A percentile compares a stretch with the other conserved stretches of the same genome.
Conservation (phyloP, 352 stramenopile species). For the Phytophthora pini region DNA sequence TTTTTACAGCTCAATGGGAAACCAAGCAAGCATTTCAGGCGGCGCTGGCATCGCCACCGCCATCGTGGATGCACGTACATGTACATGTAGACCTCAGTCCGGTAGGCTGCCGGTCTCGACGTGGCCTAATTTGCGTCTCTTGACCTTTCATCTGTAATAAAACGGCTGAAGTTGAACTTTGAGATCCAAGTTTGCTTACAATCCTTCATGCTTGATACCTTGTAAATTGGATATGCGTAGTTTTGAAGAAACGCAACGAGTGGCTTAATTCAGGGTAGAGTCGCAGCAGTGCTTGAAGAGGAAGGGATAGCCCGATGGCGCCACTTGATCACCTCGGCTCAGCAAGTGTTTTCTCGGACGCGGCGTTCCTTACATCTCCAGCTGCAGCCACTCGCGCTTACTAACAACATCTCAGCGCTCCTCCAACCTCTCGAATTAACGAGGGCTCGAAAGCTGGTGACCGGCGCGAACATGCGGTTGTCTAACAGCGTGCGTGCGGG, state of each 20-base stretch:
- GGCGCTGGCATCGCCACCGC: no score
- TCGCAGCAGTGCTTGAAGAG: conserved; percentile 18
- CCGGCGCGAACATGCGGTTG: conserved; percentile 3
- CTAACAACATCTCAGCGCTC: not conserved
- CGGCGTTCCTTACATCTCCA: conserved; percentile 1
- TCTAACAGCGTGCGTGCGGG: conserved; percentile 16
- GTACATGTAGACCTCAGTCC: no score
- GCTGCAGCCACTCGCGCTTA: not conserved
- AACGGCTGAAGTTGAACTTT: conserved; percentile 4
- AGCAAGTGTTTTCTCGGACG: conserved; percentile 7
- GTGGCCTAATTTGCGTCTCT: not conserved
- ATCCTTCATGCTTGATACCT: not conserved
- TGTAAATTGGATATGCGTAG: not conserved
- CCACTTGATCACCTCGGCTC: not conserved
- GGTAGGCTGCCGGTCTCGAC: not conserved
- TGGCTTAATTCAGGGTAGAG: conserved; percentile 20
- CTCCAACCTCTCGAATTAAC: no score
- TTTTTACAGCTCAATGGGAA: conserved; percentile 25
- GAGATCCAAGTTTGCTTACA: not conserved
- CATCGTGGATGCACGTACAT: no score
- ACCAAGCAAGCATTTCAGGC: conserved; percentile 15
- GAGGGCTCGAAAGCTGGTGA: not conserved
- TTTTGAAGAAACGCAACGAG: conserved; percentile 15
- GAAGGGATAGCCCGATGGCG: conserved; percentile 18
- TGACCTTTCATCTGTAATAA: conserved; percentile 4